phyloP scores from a whole-genome alignment of 1,139 yeast species.

The Suhomyces panamericanus region DNA sequence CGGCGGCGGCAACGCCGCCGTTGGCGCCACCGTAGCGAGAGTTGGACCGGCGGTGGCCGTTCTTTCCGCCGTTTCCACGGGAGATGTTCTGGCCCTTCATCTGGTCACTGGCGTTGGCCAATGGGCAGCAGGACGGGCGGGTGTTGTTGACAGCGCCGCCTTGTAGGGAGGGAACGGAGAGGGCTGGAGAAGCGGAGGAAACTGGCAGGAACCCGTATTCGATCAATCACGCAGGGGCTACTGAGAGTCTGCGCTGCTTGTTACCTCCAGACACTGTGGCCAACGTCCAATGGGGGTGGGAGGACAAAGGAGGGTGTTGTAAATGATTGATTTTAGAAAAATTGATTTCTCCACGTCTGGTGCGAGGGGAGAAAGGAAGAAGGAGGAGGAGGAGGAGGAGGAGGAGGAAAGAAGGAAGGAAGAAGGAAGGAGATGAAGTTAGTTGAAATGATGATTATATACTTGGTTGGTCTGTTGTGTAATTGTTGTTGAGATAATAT shows the following conservation, averaged over 20 bases:
- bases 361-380: too few species aligned
- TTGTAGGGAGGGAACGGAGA: not conserved
- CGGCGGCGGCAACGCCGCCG: slow-evolving; percentile 19
- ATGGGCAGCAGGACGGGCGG: not conserved
- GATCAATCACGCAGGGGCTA: slow-evolving; percentile 1
- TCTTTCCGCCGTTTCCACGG: slow-evolving; percentile 17
- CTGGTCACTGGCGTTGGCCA: not conserved
- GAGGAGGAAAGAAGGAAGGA: not conserved
- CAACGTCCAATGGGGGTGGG: slow-evolving; percentile 2
- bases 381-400: not conserved
- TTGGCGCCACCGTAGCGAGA: slow-evolving; percentile 23
- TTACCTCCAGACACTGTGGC: slow-evolving; percentile 2
- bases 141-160: not conserved
- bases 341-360: slow-evolving; percentile 10
- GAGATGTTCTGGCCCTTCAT: slow-evolving; percentile 31
- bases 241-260: not conserved
- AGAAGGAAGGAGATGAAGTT: not conserved
- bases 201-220: not conserved
- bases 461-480: too few species aligned
- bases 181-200: not conserved
- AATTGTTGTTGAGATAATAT: too few species aligned
- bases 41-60: slow-evolving; percentile 32
- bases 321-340: slow-evolving; percentile 4
- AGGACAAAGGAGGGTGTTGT: not conserved
- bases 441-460: too few species aligned